These are phyloP conservation scores for Jamesozyma spencerorum DNA, from an alignment of 805 yeast genomes.

Conservation along the genomic window DNA sequence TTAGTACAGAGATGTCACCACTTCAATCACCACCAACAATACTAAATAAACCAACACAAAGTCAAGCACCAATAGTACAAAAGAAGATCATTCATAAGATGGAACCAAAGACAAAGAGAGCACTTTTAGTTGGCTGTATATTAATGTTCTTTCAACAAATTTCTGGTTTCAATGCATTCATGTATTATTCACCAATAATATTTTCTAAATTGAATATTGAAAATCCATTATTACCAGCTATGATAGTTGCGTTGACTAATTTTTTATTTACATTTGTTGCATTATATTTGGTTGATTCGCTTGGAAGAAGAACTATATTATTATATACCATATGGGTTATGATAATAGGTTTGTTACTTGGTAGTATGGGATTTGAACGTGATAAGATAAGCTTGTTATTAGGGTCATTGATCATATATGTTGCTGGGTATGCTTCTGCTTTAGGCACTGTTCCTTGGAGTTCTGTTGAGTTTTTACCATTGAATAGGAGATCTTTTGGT, in stretches of 20 bases:
- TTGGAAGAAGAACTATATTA: constrained; percentile 41
- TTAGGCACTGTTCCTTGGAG: constrained; percentile 40
- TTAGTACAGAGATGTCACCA: background rate
- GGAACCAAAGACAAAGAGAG: constrained; percentile 31
- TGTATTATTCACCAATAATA: constrained; percentile 52
- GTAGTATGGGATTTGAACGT: constrained; percentile 26
- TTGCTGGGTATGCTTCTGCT: constrained; percentile 36
- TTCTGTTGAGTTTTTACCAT: constrained; percentile 37
- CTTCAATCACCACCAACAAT: background rate
- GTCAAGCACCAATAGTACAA: background rate
- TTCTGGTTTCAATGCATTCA: constrained; percentile 55
- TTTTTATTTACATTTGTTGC: constrained; percentile 48
- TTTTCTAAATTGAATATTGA: constrained; percentile 42
- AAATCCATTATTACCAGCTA: constrained; percentile 49
- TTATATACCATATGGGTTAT: constrained; percentile 35
- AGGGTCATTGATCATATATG: constrained; percentile 29
- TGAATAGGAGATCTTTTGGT: constrained; percentile 35
- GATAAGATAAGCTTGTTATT: constrained; percentile 19
- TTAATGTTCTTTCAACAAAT: constrained; percentile 50
- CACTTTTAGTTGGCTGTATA: constrained; percentile 40
- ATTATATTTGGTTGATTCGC: constrained; percentile 38
- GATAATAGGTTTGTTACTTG: constrained; percentile 29
- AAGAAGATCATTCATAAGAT: constrained; percentile 11
- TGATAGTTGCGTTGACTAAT: constrained; percentile 46
- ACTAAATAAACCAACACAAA: background rate